Base-by-base conservation (phyloP, 768 basidiomycete genomes). In the Mrakia frigida region DNA sequence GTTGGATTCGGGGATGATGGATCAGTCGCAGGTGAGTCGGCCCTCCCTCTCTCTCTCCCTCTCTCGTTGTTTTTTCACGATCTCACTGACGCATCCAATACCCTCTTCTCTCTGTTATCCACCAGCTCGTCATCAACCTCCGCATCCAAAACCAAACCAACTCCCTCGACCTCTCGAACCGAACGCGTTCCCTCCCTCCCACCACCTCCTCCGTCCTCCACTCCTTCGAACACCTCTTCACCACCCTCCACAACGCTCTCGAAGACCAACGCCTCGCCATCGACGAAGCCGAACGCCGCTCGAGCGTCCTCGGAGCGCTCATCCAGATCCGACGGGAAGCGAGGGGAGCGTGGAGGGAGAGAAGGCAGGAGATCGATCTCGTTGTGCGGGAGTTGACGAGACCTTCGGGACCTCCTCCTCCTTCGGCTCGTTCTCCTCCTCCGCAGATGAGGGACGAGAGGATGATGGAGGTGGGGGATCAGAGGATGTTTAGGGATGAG, bases 241-340 rank as follows among this genome's bases (percentile, higher is more conserved):
- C 63, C n/a, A 77, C 76, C 37, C 70, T 77, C 37, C 70, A 77
- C 53, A 71, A 63, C 21, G 76, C 76, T 11, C 61, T 77, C 61
- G 76, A 77, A 37, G 76, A 77, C 23, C 76, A 77, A 65, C 70
- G 70, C 6, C 52, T 39, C 28, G 71, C 61, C 11, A 52, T 77
- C 41, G 76, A 77, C 46, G 76, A 77, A 52, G 61, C 76, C 13
- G 76, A 72, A 28, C 70, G 76, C 6, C 61, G 76, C 25, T 67
- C 76, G 14, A 50, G 53, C 67, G 76, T 77, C 16, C 76, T 77
- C 9, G 70, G 59, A 23, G 71, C 63, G 21, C 71, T 77, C 35
- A 63, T 73, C 37, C 13, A 43, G 31, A 63, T 77, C 50, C 31
- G 76, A 9, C 31, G 71, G 25, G 76, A 77, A 13, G 43, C 71